Evolutionary conservation across 495 filamentous ascomycete species (phyloP).

Genomic region (Penicillium canariense): DNA sequence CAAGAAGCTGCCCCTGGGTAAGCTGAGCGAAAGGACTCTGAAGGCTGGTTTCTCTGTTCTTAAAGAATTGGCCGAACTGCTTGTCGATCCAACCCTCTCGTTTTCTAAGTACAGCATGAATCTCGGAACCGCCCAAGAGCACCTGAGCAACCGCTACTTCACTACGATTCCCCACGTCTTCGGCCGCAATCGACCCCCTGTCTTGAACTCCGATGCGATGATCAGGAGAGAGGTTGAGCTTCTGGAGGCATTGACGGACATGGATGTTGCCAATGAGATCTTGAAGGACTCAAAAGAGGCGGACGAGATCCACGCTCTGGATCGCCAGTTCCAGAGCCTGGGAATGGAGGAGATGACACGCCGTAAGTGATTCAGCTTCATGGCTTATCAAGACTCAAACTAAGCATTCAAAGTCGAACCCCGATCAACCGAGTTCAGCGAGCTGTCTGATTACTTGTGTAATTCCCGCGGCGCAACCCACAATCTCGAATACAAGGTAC

Average conservation of each 20-base stretch:
- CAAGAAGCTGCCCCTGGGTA: slow-evolving; percentile 76
- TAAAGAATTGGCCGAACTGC: slow-evolving; percentile 67
- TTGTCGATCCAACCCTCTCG: slow-evolving; percentile 50
- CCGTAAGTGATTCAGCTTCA: slow-evolving; percentile 23
- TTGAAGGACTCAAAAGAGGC: slow-evolving; percentile 60
- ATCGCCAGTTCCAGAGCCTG: slow-evolving; percentile 68
- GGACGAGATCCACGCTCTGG: slow-evolving; percentile 58
- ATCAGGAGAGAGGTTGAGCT: slow-evolving; percentile 74
- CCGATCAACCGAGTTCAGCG: slow-evolving; percentile 56
- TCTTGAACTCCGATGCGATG: slow-evolving; percentile 51
- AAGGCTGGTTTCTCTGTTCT: slow-evolving; percentile 66
- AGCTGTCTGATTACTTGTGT: slow-evolving; percentile 63
- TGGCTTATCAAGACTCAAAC: not conserved
- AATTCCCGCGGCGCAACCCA: slow-evolving; percentile 64
- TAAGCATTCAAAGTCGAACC: slow-evolving; percentile 45
- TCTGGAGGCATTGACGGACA: slow-evolving; percentile 73
- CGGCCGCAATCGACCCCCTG: slow-evolving; percentile 66
- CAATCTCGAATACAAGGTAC: slow-evolving; percentile 42
- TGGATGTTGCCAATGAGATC: slow-evolving; percentile 77
- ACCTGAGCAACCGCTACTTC: slow-evolving; percentile 73
- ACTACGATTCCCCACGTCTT: slow-evolving; percentile 80
- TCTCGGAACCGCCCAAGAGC: slow-evolving; percentile 45
- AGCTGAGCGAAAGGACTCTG: slow-evolving; percentile 75
- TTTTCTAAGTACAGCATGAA: slow-evolving; percentile 42
- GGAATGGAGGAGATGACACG: slow-evolving; percentile 73